phyloP scores from a whole-genome alignment of 805 yeast genomes.

The Schizosaccharomyces octosporus region DNA sequence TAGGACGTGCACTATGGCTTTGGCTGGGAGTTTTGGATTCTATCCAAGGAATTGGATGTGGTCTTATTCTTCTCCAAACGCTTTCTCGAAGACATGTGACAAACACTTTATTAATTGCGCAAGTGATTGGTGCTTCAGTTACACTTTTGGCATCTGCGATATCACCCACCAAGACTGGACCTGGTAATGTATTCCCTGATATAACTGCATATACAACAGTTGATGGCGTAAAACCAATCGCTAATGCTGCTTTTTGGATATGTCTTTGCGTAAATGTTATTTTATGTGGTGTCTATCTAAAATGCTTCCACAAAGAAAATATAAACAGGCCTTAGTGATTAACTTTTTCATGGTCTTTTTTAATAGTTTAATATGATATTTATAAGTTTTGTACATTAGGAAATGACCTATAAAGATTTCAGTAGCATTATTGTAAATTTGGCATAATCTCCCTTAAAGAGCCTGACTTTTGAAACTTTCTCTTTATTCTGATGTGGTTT shows the following conservation, averaged over 20 bases:
- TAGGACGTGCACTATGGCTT: conserved; percentile 1
- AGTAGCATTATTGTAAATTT: no score
- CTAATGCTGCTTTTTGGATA: neutral
- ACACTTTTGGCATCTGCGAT: neutral
- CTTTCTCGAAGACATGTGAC: neutral
- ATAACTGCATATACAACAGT: neutral
- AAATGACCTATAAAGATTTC: no score
- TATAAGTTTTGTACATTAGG: neutral
- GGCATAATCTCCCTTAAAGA: no score
- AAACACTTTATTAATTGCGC: neutral
- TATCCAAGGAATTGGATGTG: conserved; percentile 1
- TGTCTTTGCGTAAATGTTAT: neutral
- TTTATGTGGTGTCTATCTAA: neutral
- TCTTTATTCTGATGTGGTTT: no score
- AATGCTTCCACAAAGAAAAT: neutral
- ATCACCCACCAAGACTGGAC: conserved; percentile 2
- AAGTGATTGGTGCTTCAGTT: neutral
- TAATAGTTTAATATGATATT: neutral
- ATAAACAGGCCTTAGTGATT: neutral
- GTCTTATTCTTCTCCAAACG: conserved; percentile 2
- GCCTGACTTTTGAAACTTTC: no score
- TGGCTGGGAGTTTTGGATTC: conserved; percentile 2
- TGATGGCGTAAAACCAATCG: neutral
- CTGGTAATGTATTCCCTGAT: neutral
- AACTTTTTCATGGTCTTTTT: neutral